Conservation (phyloP, 169 alveolate species). For the Prorocentrum cordatum region DNA sequence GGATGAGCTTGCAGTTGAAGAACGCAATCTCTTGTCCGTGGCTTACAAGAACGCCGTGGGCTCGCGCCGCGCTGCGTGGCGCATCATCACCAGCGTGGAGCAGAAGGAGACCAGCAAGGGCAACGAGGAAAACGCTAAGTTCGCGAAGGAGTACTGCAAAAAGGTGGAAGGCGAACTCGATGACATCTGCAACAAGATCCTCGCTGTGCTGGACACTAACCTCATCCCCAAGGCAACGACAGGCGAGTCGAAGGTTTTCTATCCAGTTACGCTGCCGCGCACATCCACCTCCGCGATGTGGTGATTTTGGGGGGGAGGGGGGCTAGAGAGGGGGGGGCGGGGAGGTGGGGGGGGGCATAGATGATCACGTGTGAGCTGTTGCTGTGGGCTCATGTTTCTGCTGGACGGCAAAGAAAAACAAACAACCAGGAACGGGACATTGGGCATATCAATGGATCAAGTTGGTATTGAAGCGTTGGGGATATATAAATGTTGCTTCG, state of each 20-base stretch:
- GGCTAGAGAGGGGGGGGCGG: no score
- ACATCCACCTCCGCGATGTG: no score
- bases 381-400: no score
- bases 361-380: no score
- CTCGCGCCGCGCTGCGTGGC: slow-evolving; percentile 97
- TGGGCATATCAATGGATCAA: no score
- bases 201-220: slow-evolving; percentile 80
- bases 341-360: no score
- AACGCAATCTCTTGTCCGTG: slow-evolving; percentile 82
- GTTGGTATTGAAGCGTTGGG: no score
- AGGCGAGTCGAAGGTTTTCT: slow-evolving; percentile 88
- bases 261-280: no score
- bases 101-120: slow-evolving; percentile 89
- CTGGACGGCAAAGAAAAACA: no score
- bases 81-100: slow-evolving; percentile 76
- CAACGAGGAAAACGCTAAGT: slow-evolving; percentile 82
- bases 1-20: slow-evolving; percentile 47
- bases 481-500: no score
- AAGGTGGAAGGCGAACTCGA: slow-evolving; percentile 90
- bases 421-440: no score
- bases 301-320: no score
- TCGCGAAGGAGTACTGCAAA: slow-evolving; percentile 87
- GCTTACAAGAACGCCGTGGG: slow-evolving; percentile 98
- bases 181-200: slow-evolving; percentile 86
- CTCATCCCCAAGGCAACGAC: slow-evolving; percentile 73